Percentiles rank a stretch among this genome's conserved stretches.
Evolutionary conservation across 2,329 filamentous ascomycete species (phyloP).

Genomic region (Neonectria hederae): DNA sequence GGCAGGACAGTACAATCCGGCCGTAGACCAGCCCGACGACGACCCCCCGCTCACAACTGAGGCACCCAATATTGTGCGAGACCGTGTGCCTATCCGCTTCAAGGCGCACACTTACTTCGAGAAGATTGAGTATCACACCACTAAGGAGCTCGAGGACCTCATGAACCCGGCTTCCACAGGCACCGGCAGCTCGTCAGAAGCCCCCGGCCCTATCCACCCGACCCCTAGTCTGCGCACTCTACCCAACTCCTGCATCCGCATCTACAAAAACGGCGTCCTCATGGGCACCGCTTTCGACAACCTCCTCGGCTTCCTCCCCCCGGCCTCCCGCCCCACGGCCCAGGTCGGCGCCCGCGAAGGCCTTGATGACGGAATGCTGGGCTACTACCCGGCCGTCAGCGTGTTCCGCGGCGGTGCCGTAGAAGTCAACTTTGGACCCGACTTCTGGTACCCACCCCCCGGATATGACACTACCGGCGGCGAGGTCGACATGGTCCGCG

Average conservation of each 20-base stretch:
- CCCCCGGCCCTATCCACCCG: conserved; percentile 77
- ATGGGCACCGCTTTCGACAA: conserved; percentile 90
- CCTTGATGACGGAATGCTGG: conserved; percentile 92
- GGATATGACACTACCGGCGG: conserved; percentile 57
- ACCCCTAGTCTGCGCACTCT: conserved; percentile 82
- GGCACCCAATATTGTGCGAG: conserved; percentile 85
- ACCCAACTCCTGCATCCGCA: conserved; percentile 83
- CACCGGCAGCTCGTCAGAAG: conserved; percentile 58
- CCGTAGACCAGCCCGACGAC: conserved; percentile 75
- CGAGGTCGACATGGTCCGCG: conserved; percentile 59
- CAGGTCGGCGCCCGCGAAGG: conserved; percentile 83
- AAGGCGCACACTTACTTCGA: conserved; percentile 96
- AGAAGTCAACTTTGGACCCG: conserved; percentile 92
- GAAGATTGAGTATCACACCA: conserved; percentile 86
- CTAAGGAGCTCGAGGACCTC: conserved; percentile 87
- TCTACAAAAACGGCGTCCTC: conserved; percentile 91
- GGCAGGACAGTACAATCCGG: conserved; percentile 85
- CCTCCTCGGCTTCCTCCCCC: conserved; percentile 89
- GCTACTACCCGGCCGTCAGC: conserved; percentile 94
- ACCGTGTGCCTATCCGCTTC: conserved; percentile 93
- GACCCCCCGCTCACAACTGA: conserved; percentile 63
- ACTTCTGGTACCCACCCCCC: conserved; percentile 89
- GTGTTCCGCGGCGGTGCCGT: conserved; percentile 91
- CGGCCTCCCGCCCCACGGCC: conserved; percentile 78
- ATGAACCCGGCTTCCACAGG: conserved; percentile 73